These are phyloP conservation scores for Helenozyma rhizophorensis DNA, from an alignment of 805 yeast species.

Conservation along the genomic window DNA sequence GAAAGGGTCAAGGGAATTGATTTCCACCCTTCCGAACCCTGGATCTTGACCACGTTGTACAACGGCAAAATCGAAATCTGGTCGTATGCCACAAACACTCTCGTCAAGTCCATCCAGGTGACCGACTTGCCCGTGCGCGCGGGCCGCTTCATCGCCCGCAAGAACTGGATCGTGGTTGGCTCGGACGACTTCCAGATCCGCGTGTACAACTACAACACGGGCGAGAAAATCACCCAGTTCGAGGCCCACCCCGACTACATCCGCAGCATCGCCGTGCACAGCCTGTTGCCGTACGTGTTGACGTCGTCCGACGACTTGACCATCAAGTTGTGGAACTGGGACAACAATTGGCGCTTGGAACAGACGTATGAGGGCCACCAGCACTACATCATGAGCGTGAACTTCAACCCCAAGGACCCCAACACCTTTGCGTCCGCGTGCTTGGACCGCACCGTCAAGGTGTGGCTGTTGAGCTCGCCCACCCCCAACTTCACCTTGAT, in stretches of 20 bases:
- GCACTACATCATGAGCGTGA: slow-evolving; percentile 91
- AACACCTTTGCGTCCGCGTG: slow-evolving; percentile 97
- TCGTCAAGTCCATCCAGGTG: slow-evolving; percentile 87
- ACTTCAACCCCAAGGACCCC: slow-evolving; percentile 96
- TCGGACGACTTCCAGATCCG: slow-evolving; percentile 93
- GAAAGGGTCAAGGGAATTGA: slow-evolving; percentile 98
- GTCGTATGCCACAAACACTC: slow-evolving; percentile 82
- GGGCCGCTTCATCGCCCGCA: slow-evolving; percentile 90
- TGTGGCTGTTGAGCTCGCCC: slow-evolving; percentile 89
- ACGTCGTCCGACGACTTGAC: slow-evolving; percentile 91
- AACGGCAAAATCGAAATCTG: slow-evolving; percentile 90
- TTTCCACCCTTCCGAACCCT: slow-evolving; percentile 96
- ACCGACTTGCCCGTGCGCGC: slow-evolving; percentile 96
- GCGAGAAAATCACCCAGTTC: slow-evolving; percentile 89
- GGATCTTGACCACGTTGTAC: slow-evolving; percentile 89
- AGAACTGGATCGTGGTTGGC: slow-evolving; percentile 96
- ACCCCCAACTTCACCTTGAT: slow-evolving; percentile 86
- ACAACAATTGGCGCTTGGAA: slow-evolving; percentile 81
- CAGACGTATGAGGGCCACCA: slow-evolving; percentile 94
- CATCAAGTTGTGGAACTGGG: slow-evolving; percentile 97
- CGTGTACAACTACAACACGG: slow-evolving; percentile 91
- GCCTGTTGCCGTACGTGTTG: slow-evolving; percentile 82
- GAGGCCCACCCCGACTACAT: slow-evolving; percentile 98
- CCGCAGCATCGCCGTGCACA: slow-evolving; percentile 90
- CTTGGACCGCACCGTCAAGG: slow-evolving; percentile 91